Evolutionary conservation across 169 alveolate species (phyloP).

Genomic region (Plasmodium cynomolgi): DNA sequence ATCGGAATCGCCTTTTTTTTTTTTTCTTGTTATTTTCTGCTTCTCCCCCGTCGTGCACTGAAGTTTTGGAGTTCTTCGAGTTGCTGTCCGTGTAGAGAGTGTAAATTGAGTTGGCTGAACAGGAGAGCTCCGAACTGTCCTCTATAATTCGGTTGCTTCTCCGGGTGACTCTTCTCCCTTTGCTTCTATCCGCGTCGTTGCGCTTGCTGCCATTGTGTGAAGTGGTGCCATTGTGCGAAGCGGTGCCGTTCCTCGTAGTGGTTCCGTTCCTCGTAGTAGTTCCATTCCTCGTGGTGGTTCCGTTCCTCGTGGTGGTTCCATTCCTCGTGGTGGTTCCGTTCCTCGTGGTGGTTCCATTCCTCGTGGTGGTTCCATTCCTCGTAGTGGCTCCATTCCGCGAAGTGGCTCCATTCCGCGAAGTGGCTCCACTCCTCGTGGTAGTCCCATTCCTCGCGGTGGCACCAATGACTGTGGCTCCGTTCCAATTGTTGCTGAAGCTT

Average conservation of each 20-base stretch:
- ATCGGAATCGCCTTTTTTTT: background rate
- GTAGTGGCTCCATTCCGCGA: background rate
- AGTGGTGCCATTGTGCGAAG: background rate
- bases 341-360: background rate
- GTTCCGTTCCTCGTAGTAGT: background rate
- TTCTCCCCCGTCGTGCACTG: background rate
- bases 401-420: background rate
- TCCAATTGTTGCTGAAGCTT: background rate
- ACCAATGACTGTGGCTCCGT: background rate
- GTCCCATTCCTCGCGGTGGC: background rate
- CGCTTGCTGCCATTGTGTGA: no score
- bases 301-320: background rate
- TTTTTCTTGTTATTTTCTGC: background rate
- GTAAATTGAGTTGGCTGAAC: conserved; percentile 37
- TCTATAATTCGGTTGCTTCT: conserved; percentile 23
- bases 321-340: no score
- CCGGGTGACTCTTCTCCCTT: background rate
- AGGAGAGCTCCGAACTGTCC: conserved; percentile 51
- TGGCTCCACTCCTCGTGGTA: background rate
- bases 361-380: background rate
- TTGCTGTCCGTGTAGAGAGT: conserved; percentile 56
- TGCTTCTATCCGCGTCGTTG: background rate
- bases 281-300: background rate
- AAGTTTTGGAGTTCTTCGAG: background rate
- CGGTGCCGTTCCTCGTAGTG: background rate